Percentiles rank a stretch among this genome's conserved stretches.
Evolutionary conservation across 768 basidiomycete species (phyloP).

Genomic region (Macrolepiota dolichaula): DNA sequence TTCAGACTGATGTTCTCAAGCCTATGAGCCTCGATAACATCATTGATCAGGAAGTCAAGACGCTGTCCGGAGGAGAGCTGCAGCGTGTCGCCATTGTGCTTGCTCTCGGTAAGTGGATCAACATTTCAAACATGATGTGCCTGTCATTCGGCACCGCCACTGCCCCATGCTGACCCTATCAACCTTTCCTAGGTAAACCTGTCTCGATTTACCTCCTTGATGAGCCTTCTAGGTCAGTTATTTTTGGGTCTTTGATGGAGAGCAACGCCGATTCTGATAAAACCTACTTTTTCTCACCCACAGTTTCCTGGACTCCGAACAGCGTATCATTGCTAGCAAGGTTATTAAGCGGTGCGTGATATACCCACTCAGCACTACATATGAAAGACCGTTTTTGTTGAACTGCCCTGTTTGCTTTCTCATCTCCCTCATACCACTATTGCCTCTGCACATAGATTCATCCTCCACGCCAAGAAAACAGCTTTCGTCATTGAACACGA

Average conservation of each 20-base stretch:
- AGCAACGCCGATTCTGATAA: not conserved
- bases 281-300: not conserved
- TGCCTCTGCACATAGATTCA: conserved; percentile 53
- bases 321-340: conserved; percentile 97
- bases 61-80: conserved; percentile 95
- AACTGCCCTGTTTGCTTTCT: not conserved
- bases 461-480: conserved; percentile 95
- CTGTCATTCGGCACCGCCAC: not conserved
- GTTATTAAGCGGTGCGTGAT: conserved; percentile 86
- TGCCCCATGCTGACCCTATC: not conserved
- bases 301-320: conserved; percentile 96
- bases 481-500: conserved; percentile 99
- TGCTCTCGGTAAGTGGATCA: conserved; percentile 60
- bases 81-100: conserved; percentile 97
- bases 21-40: conserved; percentile 95
- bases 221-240: conserved; percentile 78
- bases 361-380: not conserved
- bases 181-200: conserved; percentile 50
- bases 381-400: not conserved
- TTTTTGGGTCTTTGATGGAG: not conserved
- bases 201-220: conserved; percentile 92
- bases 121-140: not conserved
- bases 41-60: conserved; percentile 98
- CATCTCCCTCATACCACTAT: not conserved
- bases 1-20: conserved; percentile 95